Conservation (phyloP, 2,329 filamentous ascomycete genomes). For the Penicillium concentricum region DNA sequence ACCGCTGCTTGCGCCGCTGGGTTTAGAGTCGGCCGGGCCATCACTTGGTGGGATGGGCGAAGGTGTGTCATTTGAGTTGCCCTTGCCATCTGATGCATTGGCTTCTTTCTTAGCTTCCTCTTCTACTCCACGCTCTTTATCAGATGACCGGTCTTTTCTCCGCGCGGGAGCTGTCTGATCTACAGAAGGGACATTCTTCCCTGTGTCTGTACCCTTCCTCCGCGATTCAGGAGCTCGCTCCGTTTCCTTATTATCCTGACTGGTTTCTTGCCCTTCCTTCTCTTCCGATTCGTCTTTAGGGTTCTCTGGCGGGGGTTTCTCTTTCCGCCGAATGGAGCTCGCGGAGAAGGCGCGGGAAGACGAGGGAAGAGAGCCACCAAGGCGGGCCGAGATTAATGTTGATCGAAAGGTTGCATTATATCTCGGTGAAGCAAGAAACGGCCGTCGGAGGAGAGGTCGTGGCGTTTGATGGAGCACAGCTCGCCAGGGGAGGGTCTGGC, state of each 20-base stretch:
- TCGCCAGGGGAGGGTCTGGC: conserved; percentile 65
- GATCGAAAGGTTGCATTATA: conserved; percentile 32
- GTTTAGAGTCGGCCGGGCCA: conserved; percentile 43
- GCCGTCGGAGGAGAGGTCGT: conserved; percentile 38
- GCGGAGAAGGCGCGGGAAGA: conserved; percentile 45
- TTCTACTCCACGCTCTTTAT: conserved; percentile 38
- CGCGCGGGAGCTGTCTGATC: conserved; percentile 33
- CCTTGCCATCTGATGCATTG: conserved; percentile 45
- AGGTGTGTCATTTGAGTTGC: conserved; percentile 50
- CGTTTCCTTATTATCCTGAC: conserved; percentile 40
- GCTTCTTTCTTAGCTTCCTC: conserved; percentile 45
- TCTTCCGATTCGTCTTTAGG: conserved; percentile 32
- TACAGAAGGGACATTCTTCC: conserved; percentile 25
- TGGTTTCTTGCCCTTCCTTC: conserved; percentile 27
- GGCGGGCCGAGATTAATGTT: conserved; percentile 25
- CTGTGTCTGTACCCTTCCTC: conserved; percentile 42
- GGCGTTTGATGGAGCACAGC: conserved; percentile 55
- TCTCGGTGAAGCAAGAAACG: conserved; percentile 32
- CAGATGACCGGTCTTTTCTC: conserved; percentile 41
- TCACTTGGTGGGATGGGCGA: conserved; percentile 42
- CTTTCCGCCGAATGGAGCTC: conserved; percentile 53
- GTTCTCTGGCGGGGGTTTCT: conserved; percentile 52
- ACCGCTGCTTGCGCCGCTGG: conserved; percentile 55
- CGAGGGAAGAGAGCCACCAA: conserved; percentile 26
- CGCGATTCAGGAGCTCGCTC: conserved; percentile 47